These are phyloP conservation scores for Alloteropsis semialata DNA, from an alignment of 176 grass and related monocot species.

Conservation along the genomic window DNA sequence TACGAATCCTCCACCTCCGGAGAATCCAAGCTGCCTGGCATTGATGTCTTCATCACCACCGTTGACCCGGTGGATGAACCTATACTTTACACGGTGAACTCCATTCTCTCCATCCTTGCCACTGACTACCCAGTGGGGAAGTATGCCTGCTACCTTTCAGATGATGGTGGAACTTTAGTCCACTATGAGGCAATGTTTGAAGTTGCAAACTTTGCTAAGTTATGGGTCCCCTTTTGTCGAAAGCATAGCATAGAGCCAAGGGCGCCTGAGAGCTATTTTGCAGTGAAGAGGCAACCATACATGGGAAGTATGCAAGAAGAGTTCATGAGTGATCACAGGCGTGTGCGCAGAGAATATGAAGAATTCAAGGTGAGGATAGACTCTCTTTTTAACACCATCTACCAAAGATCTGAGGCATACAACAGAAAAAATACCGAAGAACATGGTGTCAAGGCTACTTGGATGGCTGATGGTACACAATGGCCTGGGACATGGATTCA, in stretches of 20 bases:
- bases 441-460: slow-evolving; percentile 15
- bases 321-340: slow-evolving; percentile 33
- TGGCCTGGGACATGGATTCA: slow-evolving; percentile 49
- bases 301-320: background rate
- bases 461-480: slow-evolving; percentile 53
- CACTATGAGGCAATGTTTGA: slow-evolving; percentile 43
- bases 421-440: slow-evolving; percentile 11
- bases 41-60: slow-evolving; percentile 52
- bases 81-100: slow-evolving; percentile 43
- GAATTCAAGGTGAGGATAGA: slow-evolving; percentile 51
- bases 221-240: slow-evolving; percentile 46
- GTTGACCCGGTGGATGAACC: slow-evolving; percentile 45
- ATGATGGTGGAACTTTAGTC: slow-evolving; percentile 39
- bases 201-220: slow-evolving; percentile 16
- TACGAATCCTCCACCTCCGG: background rate
- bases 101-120: slow-evolving; percentile 53
- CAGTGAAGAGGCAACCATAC: slow-evolving; percentile 1
- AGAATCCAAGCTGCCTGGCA: slow-evolving; percentile 20
- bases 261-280: slow-evolving; percentile 42
- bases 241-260: slow-evolving; percentile 43
- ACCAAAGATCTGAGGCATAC: slow-evolving; percentile 30
- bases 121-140: slow-evolving; percentile 46
- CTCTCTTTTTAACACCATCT: slow-evolving; percentile 26
- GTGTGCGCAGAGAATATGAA: slow-evolving; percentile 37
- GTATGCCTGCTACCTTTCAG: slow-evolving; percentile 46